Percentiles rank a stretch among this genome's conserved stretches.
Conservation (phyloP, 257 asterid species). For the Salvia miltiorrhiza region DNA sequence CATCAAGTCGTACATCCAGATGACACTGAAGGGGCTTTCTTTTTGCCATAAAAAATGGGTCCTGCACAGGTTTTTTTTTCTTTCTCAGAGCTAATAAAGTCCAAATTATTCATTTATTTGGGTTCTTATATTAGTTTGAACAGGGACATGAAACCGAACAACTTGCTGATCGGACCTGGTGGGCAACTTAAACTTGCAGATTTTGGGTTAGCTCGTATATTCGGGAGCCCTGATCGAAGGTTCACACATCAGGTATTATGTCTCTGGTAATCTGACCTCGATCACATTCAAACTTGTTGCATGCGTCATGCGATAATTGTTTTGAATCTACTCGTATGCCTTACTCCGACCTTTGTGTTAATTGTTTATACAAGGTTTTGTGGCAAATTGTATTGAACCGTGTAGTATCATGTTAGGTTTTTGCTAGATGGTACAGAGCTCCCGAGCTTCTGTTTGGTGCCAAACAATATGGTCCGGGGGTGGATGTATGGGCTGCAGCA, state of each 20-base stretch:
- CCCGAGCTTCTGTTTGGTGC: conserved; percentile 98
- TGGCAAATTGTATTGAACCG: conserved; percentile 20
- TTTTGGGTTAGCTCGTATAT: conserved; percentile 94
- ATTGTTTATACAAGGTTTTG: background rate
- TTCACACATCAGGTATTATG: conserved; percentile 88
- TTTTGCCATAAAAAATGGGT: conserved; percentile 94
- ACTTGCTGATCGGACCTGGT: conserved; percentile 81
- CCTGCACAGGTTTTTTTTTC: conserved; percentile 69
- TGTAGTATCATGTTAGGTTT: conserved; percentile 51
- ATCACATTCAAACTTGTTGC: conserved; percentile 7
- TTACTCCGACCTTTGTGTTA: conserved; percentile 4
- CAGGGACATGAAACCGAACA: conserved; percentile 99
- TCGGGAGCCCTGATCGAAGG: conserved; percentile 95
- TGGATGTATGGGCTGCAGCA: conserved; percentile 99
- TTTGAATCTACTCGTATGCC: background rate
- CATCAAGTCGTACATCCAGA: conserved; percentile 87
- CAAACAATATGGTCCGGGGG: conserved; percentile 97
- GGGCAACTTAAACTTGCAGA: conserved; percentile 98
- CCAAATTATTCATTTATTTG: conserved; percentile 3
- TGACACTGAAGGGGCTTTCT: conserved; percentile 92
- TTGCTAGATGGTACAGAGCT: conserved; percentile 99
- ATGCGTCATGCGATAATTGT: background rate
- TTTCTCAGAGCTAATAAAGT: conserved; percentile 13
- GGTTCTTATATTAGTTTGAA: conserved; percentile 20
- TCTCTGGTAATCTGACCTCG: conserved; percentile 6